A percentile compares a stretch with the other conserved stretches of the same genome.
Evolutionary conservation across 257 asterid genomes (phyloP).

Genomic region (Eucommia ulmoides): DNA sequence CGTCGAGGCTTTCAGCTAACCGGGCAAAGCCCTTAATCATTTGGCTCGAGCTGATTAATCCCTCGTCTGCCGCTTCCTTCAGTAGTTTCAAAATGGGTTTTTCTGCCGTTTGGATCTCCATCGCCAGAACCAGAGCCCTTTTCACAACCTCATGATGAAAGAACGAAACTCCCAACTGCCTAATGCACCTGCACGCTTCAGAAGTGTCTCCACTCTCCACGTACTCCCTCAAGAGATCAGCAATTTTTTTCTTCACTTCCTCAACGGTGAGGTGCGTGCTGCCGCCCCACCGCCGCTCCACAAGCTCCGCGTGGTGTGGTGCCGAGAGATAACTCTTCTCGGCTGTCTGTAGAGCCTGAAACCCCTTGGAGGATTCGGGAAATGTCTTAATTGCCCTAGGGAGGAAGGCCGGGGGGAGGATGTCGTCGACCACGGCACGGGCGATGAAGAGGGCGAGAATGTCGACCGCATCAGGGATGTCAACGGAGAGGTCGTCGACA

Average conservation of each 20-base stretch:
- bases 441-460: constrained; percentile 79
- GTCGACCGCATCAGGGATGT: constrained; percentile 87
- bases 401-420: constrained; percentile 88
- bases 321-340: constrained; percentile 97
- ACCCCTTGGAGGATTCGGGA: constrained; percentile 68
- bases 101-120: constrained; percentile 71
- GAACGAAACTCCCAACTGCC: constrained; percentile 83
- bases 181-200: constrained; percentile 91
- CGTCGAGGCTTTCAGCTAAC: constrained; percentile 80
- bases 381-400: constrained; percentile 64
- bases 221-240: constrained; percentile 77
- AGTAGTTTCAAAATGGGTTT: constrained; percentile 51
- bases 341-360: constrained; percentile 61
- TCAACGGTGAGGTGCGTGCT: constrained; percentile 91
- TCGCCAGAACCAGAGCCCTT: constrained; percentile 68
- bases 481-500: constrained; percentile 86
- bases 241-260: constrained; percentile 79
- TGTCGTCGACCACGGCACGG: constrained; percentile 93
- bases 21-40: constrained; percentile 81
- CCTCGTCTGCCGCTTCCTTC: constrained; percentile 91
- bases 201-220: constrained; percentile 82
- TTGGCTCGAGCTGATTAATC: constrained; percentile 87
- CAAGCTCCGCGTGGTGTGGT: constrained; percentile 98
- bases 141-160: constrained; percentile 98
- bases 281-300: constrained; percentile 97